These are phyloP conservation scores for Cicer judaicum DNA, from an alignment of 306 rosid genomes.

Conservation along the genomic window DNA sequence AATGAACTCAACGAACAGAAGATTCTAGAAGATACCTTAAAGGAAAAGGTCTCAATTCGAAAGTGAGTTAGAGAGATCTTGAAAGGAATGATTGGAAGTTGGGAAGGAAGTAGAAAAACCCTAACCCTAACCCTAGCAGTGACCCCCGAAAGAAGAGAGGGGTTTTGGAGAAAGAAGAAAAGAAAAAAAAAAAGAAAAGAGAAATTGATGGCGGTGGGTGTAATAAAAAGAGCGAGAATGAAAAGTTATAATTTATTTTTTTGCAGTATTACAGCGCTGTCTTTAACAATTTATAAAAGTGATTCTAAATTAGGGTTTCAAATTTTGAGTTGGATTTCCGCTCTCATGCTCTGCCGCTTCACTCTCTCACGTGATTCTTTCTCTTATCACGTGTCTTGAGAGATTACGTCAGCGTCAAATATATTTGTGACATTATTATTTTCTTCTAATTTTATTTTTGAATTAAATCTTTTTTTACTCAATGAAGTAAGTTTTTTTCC, in stretches of 20 bases:
- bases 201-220: conserved; percentile 19
- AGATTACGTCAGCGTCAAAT: neutral
- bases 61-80: neutral
- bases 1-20: neutral
- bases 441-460: no score
- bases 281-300: conserved; percentile 1
- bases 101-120: conserved; percentile 22
- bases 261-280: neutral
- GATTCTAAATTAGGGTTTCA: conserved; percentile 13
- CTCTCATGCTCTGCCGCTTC: neutral
- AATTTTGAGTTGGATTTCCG: neutral
- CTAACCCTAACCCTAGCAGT: conserved; percentile 52
- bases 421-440: no score
- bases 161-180: conserved; percentile 49
- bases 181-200: neutral
- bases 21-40: neutral
- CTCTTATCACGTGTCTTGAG: neutral
- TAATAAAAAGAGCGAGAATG: neutral
- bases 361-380: conserved; percentile 10
- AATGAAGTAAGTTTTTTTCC: no score
- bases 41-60: neutral
- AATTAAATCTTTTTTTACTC: no score
- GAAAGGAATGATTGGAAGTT: neutral
- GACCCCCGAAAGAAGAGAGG: conserved; percentile 9
- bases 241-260: neutral